Base-by-base conservation (phyloP, 345 rosid genomes). In the Kandelia obovata region DNA sequence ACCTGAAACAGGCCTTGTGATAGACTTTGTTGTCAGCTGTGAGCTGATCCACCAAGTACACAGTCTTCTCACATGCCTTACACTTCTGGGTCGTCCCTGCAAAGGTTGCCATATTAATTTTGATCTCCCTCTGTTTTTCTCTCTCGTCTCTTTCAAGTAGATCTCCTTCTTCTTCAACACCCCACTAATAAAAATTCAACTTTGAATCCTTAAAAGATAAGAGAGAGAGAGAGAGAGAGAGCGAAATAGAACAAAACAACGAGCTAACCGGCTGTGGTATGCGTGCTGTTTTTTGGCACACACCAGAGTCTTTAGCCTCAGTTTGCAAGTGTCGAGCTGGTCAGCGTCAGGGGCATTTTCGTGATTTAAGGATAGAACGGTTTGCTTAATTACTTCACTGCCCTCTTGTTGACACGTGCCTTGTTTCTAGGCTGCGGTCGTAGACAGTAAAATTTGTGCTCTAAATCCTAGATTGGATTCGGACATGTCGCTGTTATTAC, bases 61-160 rank as follows among this genome's bases (percentile, higher is more conserved):
- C 87, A 35, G 82, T 83, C 83, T 83, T 83, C 59, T 78, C 83
- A 69, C 87, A 83, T 7, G 84, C 83, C 64, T 73, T 73, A 52
- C 87, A 83, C 83, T 83, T 83, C 77, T 83, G 84, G 51, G 80
- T 83, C 35, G 87, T 80, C 68, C 87, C 87, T 69, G 69, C 77
- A 78, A 75, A 83, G 9, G 77, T 68, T 63, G 84, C 84, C 84
- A 83, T 82, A 15, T 65, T 25, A 56, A 27, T 15, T 56, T 31
- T 55, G 49, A 49, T 25, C 52, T 65, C 23, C 31, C 46, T 43
- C 5, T 21, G 6, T 35, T 39, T 7, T 7, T 6, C 32, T 43
- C 9, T 17, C 4, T n/a, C 10, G 4, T 27, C n/a, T 17, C 46
- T 4, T 6, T 27, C 51, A 31, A 1, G 17, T 43, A 26, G 7